These are phyloP conservation scores for Osmanthus fragrans DNA, from an alignment of 257 asterid genomes.

Conservation along the genomic window DNA sequence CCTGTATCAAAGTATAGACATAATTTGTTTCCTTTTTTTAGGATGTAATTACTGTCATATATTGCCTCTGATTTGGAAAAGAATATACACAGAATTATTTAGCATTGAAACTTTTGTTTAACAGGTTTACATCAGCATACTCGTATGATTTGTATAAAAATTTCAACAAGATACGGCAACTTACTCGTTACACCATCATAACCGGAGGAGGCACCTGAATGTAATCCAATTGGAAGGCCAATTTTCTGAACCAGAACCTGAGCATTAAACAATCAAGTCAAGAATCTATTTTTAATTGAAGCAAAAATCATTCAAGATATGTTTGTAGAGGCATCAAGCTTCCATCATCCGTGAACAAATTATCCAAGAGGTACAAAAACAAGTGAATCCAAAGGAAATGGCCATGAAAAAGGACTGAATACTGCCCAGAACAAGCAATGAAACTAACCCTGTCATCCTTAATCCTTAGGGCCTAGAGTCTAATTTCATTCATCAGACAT, in stretches of 20 bases:
- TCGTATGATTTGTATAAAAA: neutral
- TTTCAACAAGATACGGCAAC: constrained; percentile 26
- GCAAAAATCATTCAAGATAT: constrained; percentile 2
- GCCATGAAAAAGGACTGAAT: neutral
- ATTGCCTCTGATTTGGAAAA: too few species aligned
- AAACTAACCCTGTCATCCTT: neutral
- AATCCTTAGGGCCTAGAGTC: neutral
- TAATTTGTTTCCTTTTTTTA: too few species aligned
- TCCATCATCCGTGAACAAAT: neutral
- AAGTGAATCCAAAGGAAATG: neutral
- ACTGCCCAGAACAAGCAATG: neutral
- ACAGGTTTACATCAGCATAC: constrained; percentile 28
- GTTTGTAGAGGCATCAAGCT: neutral
- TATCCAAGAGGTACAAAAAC: neutral
- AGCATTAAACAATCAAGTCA: constrained; percentile 21
- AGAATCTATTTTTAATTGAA: constrained; percentile 1
- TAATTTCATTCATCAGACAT: too few species aligned
- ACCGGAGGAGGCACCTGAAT: constrained; percentile 49
- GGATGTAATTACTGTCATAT: too few species aligned
- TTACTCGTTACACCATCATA: constrained; percentile 64
- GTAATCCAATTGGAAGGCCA: constrained; percentile 74
- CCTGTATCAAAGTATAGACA: too few species aligned
- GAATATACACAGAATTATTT: too few species aligned
- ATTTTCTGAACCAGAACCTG: constrained; percentile 98
- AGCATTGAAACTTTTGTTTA: neutral